Evolutionary conservation across 73 alveolate species (phyloP).

Genomic region (Tetrahymena malaccensis): DNA sequence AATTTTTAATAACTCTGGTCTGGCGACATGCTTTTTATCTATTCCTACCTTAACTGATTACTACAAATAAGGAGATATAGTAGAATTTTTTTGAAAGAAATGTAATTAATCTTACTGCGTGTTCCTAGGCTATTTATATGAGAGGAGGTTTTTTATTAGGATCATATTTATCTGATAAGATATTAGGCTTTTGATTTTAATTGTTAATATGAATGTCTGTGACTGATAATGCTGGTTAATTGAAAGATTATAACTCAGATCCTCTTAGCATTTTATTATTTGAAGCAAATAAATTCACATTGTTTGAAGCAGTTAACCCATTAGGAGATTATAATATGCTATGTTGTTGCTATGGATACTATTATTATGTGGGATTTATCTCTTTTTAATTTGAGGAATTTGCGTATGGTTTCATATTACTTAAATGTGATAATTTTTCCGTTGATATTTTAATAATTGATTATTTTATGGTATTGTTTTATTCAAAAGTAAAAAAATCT

Average conservation of each 20-base stretch:
- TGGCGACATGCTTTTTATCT: not conserved
- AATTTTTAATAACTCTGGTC: not conserved
- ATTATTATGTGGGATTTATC: not conserved
- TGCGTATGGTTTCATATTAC: not conserved
- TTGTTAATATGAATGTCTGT: not conserved
- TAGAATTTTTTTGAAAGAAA: not conserved
- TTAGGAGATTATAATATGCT: not conserved
- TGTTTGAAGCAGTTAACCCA: not conserved
- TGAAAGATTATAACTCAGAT: not conserved
- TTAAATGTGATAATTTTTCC: not conserved
- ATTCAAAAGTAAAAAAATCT: too few species aligned
- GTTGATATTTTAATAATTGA: not conserved
- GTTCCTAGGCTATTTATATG: not conserved
- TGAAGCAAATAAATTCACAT: not conserved
- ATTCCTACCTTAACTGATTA: not conserved
- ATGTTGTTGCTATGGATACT: not conserved
- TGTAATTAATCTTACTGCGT: not conserved
- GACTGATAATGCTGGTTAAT: not conserved
- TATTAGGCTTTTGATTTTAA: not conserved
- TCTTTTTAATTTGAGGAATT: not conserved
- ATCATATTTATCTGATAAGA: not conserved
- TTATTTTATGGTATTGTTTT: not conserved
- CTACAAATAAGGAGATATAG: not conserved
- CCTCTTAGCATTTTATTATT: not conserved
- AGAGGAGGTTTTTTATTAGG: not conserved